phyloP scores from a whole-genome alignment of 768 basidiomycete genomes.

The Russula virescens region DNA sequence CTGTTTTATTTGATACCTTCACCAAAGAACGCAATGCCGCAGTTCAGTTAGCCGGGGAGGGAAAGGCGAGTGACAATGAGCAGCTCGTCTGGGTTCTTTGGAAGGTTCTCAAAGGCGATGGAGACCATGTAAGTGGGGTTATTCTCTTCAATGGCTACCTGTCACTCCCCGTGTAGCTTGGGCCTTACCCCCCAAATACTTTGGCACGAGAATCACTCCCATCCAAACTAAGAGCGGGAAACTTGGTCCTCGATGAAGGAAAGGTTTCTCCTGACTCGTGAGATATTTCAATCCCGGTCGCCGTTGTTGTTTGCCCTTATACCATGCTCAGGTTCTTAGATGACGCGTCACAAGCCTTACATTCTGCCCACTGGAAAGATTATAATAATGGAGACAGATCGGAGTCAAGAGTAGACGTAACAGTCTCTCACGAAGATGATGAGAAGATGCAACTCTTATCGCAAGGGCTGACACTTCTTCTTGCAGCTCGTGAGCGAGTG shows the following conservation, averaged over 20 bases:
- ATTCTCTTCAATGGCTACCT: constrained; percentile 8
- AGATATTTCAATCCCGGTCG: neutral
- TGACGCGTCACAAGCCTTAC: neutral
- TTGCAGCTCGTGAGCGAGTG: constrained; percentile 64
- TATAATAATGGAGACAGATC: neutral
- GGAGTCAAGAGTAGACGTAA: constrained; percentile 7
- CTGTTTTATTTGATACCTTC: constrained; percentile 62
- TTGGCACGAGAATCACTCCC: constrained; percentile 71
- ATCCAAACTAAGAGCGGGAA: constrained; percentile 65
- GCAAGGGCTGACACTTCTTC: constrained; percentile 60
- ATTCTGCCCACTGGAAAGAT: neutral
- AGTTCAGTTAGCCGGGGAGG: constrained; percentile 41
- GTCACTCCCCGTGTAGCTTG: constrained; percentile 50
- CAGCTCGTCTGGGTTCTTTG: constrained; percentile 83
- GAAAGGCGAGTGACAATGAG: constrained; percentile 55
- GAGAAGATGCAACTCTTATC: constrained; percentile 51
- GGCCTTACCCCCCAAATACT: constrained; percentile 71
- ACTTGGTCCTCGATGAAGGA: constrained; percentile 64
- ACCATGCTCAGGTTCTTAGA: neutral
- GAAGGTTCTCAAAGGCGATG: constrained; percentile 81
- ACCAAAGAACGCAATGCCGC: constrained; percentile 62
- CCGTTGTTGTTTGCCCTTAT: neutral
- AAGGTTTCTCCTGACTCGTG: constrained; percentile 11
- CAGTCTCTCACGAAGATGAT: constrained; percentile 47
- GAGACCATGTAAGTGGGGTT: constrained; percentile 59